Evolutionary conservation across 2,329 filamentous ascomycete species (phyloP).

Genomic region (Thelonectria rubi): DNA sequence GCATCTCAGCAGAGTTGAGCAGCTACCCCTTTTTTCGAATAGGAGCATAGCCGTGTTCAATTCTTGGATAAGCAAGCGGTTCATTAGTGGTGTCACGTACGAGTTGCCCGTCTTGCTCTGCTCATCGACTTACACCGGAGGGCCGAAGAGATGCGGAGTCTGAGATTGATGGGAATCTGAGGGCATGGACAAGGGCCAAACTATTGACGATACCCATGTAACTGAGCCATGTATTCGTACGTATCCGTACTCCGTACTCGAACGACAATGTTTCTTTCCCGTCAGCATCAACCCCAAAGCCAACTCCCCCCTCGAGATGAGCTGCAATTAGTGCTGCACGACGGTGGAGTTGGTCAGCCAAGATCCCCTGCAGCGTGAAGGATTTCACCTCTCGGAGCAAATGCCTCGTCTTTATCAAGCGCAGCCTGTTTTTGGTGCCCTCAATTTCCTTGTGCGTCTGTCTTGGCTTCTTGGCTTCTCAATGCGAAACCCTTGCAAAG

Average conservation of each 20-base stretch:
- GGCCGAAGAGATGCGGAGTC: background rate
- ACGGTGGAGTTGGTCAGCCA: background rate
- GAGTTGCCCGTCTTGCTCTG: no score
- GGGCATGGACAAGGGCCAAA: background rate
- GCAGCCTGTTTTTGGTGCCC: background rate
- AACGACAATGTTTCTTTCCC: no score
- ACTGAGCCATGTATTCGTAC: no score
- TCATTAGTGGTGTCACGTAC: no score
- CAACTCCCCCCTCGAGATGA: background rate
- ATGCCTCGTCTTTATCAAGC: background rate
- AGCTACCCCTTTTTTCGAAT: no score
- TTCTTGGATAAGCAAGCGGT: no score
- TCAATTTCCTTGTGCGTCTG: no score
- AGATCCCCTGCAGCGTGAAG: slow-evolving; percentile 5
- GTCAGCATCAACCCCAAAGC: no score
- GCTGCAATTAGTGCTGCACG: slow-evolving; percentile 6
- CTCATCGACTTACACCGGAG: no score
- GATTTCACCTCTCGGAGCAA: background rate
- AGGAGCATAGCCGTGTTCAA: no score
- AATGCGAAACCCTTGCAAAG: background rate
- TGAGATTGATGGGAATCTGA: background rate
- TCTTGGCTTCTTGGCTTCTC: background rate
- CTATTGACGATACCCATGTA: background rate
- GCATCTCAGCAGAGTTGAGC: no score
- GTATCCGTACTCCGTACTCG: no score